Percentiles rank a stretch among this genome's conserved stretches.
phyloP scores from a whole-genome alignment of 2,329 filamentous ascomycete species.

The Fonsecaea erecta region DNA sequence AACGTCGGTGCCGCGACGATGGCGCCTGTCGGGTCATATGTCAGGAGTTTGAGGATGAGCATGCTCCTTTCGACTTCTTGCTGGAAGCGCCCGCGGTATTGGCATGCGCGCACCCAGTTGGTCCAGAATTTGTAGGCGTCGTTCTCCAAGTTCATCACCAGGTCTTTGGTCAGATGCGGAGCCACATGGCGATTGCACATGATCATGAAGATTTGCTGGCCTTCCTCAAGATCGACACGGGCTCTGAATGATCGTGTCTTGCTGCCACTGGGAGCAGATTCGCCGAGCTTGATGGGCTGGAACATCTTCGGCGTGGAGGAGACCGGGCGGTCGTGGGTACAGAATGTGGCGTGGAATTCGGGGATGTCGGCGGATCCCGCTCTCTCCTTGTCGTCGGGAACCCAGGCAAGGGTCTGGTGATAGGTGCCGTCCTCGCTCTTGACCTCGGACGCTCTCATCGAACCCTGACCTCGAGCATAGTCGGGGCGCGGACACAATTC shows the following conservation, averaged over 20 bases:
- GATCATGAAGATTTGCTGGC: constrained; percentile 32
- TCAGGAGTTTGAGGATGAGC: constrained; percentile 75
- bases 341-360: constrained; percentile 31
- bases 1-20: constrained; percentile 79
- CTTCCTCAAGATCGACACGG: constrained; percentile 31
- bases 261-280: not conserved
- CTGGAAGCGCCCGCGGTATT: constrained; percentile 72
- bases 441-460: constrained; percentile 50
- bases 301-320: constrained; percentile 22
- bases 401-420: constrained; percentile 26
- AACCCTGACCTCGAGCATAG: constrained; percentile 68
- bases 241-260: constrained; percentile 16
- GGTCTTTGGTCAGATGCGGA: constrained; percentile 28
- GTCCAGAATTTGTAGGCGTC: constrained; percentile 74
- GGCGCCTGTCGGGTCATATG: constrained; percentile 77
- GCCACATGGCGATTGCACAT: constrained; percentile 29
- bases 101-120: constrained; percentile 72
- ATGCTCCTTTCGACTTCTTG: constrained; percentile 73
- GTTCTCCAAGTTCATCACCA: constrained; percentile 55
- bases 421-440: constrained; percentile 25
- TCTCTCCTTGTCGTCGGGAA: constrained; percentile 4
- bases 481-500: constrained; percentile 75
- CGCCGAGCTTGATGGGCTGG: constrained; percentile 12
- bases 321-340: constrained; percentile 21
- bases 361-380: constrained; percentile 18